Evolutionary conservation across 2,329 filamentous ascomycete genomes (phyloP).

Genomic region (Xylaria sp.): DNA sequence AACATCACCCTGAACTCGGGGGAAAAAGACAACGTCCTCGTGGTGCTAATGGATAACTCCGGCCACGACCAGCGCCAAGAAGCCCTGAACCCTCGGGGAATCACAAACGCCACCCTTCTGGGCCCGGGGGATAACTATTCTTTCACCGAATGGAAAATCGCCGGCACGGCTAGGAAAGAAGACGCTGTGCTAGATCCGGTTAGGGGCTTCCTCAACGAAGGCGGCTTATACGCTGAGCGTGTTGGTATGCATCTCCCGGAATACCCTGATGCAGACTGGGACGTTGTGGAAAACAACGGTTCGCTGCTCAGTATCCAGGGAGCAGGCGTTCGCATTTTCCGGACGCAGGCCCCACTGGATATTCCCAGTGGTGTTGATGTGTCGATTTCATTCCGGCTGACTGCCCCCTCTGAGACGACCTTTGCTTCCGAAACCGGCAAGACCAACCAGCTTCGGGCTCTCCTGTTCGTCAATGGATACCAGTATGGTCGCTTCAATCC

Average conservation of each 20-base stretch:
- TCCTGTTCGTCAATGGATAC: constrained; percentile 72
- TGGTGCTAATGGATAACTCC: constrained; percentile 69
- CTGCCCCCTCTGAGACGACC: constrained; percentile 50
- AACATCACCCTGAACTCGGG: constrained; percentile 56
- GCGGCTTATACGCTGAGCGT: constrained; percentile 66
- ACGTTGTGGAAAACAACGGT: not conserved
- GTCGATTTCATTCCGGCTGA: constrained; percentile 64
- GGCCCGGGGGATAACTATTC: constrained; percentile 47
- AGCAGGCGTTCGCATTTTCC: constrained; percentile 66
- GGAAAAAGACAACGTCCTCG: constrained; percentile 57
- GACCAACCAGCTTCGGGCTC: constrained; percentile 56
- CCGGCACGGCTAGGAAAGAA: constrained; percentile 64
- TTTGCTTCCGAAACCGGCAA: constrained; percentile 30
- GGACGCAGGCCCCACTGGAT: constrained; percentile 60
- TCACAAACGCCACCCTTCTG: constrained; percentile 62
- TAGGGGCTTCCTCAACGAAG: constrained; percentile 66
- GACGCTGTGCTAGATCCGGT: constrained; percentile 61
- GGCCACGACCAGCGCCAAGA: constrained; percentile 65
- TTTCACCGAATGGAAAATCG: constrained; percentile 67
- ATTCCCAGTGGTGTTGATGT: constrained; percentile 64
- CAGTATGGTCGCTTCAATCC: constrained; percentile 70
- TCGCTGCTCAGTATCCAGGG: constrained; percentile 56
- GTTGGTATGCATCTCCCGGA: constrained; percentile 68
- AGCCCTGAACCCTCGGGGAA: constrained; percentile 61
- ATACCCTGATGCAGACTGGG: constrained; percentile 59